Evolutionary conservation across 148 eudicot species (phyloP).

Genomic region (Gaultheria prostrata): DNA sequence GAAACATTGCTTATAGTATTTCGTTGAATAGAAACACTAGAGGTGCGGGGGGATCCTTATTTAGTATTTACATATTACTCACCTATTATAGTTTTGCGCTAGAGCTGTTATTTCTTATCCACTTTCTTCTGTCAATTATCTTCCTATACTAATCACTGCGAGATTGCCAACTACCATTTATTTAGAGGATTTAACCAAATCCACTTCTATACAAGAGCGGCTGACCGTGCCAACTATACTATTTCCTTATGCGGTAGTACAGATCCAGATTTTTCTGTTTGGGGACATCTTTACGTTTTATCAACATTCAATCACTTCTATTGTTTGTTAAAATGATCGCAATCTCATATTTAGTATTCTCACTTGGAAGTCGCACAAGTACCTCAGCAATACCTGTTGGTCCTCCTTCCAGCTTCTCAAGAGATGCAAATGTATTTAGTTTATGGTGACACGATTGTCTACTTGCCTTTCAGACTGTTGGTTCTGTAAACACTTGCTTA

Average conservation of each 20-base stretch:
- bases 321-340: background rate
- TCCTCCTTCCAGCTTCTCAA: slow-evolving; percentile 8
- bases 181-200: background rate
- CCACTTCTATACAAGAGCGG: background rate
- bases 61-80: background rate
- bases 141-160: background rate
- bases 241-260: background rate
- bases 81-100: background rate
- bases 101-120: background rate
- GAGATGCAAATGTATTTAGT: background rate
- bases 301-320: background rate
- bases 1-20: background rate
- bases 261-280: background rate
- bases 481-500: background rate
- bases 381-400: background rate
- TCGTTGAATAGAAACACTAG: background rate
- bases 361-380: background rate
- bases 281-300: background rate
- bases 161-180: background rate
- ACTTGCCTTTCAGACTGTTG: slow-evolving; percentile 7
- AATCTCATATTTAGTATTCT: background rate
- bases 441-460: background rate
- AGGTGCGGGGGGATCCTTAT: background rate
- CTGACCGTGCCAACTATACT: background rate
- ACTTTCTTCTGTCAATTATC: background rate